Evolutionary conservation across 768 basidiomycete species (phyloP), one percentile per base, ranked within the genome.

Genomic region (Auriscalpium orientale): DNA sequence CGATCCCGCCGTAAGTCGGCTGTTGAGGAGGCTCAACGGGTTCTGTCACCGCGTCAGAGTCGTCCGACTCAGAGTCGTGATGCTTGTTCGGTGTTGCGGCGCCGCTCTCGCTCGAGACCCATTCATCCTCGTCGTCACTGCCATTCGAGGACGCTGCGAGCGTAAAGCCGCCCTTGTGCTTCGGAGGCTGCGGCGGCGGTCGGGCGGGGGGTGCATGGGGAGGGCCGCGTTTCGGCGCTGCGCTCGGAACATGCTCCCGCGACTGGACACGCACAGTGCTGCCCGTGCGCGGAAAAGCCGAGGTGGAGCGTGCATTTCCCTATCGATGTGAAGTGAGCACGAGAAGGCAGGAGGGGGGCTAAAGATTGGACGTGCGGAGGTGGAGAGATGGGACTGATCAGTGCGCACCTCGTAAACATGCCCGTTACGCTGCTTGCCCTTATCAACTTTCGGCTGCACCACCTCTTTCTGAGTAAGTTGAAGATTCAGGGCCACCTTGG

Each of bases 41-140:
- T 8, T 69, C 66, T 20, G 57, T 62, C 36, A 56, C 48, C 12
- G 62, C 58, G 16, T 64, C 73, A 20, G 55, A 58, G 18, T 74
- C 74, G 50, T 78, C 77, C 1, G 80, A 79, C 40, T 74, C 75
- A 50, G 71, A 57, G 49, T 55, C 58, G 12, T 55, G 47, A 20
- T 56, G 44, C 9, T 74, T 71, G 61, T 77, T 78, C 4, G 87
- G 88, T 1, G 87, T 89, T 0, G 72, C 85, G 0, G 80, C 84
- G 8, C 85, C 87, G 63, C 86, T 89, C 68, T 87, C 86, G 66
- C 83, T 87, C 28, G 87, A 89, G 1, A 86, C 77, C 87, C 87
- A 89, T 55, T 82, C 88, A 54, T 87, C 85, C 11, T 87, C 85
- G 56, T 66, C 62, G 21, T 82, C 82, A 12, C 74, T 77, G 40